phyloP scores from a whole-genome alignment of 169 alveolate genomes.

The Plasmodium ovale region DNA sequence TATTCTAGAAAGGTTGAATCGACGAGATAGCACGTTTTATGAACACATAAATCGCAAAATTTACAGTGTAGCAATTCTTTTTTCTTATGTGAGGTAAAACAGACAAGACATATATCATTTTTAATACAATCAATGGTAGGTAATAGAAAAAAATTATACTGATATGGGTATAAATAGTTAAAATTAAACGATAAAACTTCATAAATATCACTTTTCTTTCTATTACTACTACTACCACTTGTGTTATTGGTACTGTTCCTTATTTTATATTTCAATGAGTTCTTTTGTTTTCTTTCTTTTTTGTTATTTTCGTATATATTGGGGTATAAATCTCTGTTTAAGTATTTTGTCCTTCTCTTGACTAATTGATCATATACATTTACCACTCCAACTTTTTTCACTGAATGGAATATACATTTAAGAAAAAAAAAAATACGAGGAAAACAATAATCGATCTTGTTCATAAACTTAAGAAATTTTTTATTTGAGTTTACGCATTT shows the following conservation, averaged over 20 bases:
- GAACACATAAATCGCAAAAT: constrained; percentile 64
- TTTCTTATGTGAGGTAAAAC: constrained; percentile 55
- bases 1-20: constrained; percentile 38
- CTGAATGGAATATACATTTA: constrained; percentile 57
- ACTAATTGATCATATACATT: constrained; percentile 48
- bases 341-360: constrained; percentile 58
- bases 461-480: constrained; percentile 51
- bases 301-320: constrained; percentile 68
- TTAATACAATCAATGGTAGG: constrained; percentile 54
- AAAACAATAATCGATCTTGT: constrained; percentile 59
- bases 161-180: constrained; percentile 55
- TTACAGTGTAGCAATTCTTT: constrained; percentile 44
- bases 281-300: constrained; percentile 69
- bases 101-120: constrained; percentile 57
- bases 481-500: constrained; percentile 63
- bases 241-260: background rate
- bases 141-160: constrained; percentile 45
- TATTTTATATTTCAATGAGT: constrained; percentile 33
- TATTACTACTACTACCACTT: background rate
- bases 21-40: constrained; percentile 50
- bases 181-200: constrained; percentile 53
- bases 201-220: constrained; percentile 49
- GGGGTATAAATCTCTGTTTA: constrained; percentile 71
- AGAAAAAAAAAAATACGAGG: constrained; percentile 60
- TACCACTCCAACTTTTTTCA: constrained; percentile 47